These are phyloP conservation scores for Wickerhamomyces silvicola DNA, from an alignment of 805 yeast species.

Conservation along the genomic window DNA sequence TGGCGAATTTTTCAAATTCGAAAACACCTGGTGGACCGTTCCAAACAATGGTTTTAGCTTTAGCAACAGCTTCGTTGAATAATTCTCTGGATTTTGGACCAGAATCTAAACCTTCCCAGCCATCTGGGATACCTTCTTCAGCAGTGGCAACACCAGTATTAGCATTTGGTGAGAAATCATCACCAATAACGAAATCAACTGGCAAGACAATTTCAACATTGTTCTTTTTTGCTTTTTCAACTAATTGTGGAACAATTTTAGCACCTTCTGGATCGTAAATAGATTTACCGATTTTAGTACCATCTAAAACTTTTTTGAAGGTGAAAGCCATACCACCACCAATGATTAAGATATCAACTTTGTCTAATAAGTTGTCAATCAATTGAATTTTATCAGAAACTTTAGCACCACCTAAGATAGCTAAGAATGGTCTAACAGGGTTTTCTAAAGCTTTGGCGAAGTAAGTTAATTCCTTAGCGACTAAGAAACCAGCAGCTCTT, in stretches of 20 bases:
- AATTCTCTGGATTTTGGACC: constrained; percentile 85
- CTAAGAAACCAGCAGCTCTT: constrained; percentile 98
- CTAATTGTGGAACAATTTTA: constrained; percentile 84
- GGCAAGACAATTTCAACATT: constrained; percentile 91
- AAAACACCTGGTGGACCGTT: constrained; percentile 99
- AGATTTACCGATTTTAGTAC: constrained; percentile 85
- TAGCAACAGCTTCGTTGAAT: constrained; percentile 75
- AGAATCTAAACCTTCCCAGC: constrained; percentile 92
- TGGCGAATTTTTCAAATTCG: constrained; percentile 89
- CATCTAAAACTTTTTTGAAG: constrained; percentile 87
- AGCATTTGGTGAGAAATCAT: constrained; percentile 90
- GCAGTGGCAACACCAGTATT: constrained; percentile 77
- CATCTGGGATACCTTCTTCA: constrained; percentile 88
- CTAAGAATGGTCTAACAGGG: constrained; percentile 97
- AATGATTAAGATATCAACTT: constrained; percentile 88
- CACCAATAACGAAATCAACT: constrained; percentile 93
- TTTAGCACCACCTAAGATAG: constrained; percentile 99
- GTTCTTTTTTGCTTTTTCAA: constrained; percentile 95
- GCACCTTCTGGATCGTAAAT: constrained; percentile 93
- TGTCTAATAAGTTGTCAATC: constrained; percentile 93
- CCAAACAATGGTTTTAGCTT: constrained; percentile 98
- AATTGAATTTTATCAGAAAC: constrained; percentile 98
- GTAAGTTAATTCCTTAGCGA: constrained; percentile 95
- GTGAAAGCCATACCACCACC: constrained; percentile 99
- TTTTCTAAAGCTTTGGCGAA: constrained; percentile 97